phyloP scores from a whole-genome alignment of 805 yeast species.

The Metschnikowia dekortorum region DNA sequence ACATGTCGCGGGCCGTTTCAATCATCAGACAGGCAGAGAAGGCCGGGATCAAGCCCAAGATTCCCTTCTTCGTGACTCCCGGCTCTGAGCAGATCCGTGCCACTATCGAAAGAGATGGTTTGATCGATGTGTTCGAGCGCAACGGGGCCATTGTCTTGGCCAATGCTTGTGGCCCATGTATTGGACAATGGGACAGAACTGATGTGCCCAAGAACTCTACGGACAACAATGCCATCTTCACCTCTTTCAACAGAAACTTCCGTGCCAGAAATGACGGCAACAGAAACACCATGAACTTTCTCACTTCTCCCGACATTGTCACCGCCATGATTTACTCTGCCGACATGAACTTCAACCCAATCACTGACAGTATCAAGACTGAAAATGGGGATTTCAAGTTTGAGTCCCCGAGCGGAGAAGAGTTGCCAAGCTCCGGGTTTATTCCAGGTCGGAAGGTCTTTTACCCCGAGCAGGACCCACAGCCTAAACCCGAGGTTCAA shows the following conservation, averaged over 20 bases:
- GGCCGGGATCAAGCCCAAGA: constrained; percentile 84
- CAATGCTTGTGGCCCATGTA: constrained; percentile 99
- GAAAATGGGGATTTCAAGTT: constrained; percentile 76
- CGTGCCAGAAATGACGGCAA: constrained; percentile 98
- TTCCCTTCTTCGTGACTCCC: constrained; percentile 93
- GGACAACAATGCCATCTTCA: constrained; percentile 83
- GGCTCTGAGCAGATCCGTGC: constrained; percentile 99
- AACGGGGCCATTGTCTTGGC: constrained; percentile 92
- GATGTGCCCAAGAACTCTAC: constrained; percentile 62
- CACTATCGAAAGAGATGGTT: constrained; percentile 93
- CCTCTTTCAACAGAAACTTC: constrained; percentile 97
- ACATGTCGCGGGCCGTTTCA: constrained; percentile 94
- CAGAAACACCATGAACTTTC: constrained; percentile 94
- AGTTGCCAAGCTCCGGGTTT: constrained; percentile 78
- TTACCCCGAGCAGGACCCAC: constrained; percentile 69
- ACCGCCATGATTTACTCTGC: constrained; percentile 97
- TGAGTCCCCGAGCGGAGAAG: constrained; percentile 75
- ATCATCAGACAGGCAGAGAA: constrained; percentile 81
- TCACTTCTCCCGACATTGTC: constrained; percentile 97
- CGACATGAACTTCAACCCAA: constrained; percentile 85
- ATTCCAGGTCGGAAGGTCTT: constrained; percentile 68
- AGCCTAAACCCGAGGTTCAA: constrained; percentile 53
- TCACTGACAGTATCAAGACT: constrained; percentile 74
- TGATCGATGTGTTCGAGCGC: constrained; percentile 70
- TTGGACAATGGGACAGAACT: constrained; percentile 98